These are phyloP conservation scores for Cryptococcus jaspeensis DNA, from an alignment of 1,284 basidiomycete species.

Conservation along the genomic window DNA sequence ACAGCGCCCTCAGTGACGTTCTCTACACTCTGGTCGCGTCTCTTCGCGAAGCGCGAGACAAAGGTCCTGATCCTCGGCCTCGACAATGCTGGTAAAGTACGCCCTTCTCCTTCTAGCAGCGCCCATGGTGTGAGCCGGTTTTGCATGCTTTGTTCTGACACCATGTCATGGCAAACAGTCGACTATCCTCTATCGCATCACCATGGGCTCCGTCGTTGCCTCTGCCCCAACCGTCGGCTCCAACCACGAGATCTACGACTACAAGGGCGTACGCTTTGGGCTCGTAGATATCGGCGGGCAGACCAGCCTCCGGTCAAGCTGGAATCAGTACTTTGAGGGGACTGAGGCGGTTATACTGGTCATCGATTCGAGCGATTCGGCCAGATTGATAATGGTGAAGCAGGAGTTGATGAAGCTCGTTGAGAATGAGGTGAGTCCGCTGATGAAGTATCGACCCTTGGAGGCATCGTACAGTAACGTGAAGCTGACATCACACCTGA, in stretches of 20 bases:
- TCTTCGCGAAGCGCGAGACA: conserved; percentile 54
- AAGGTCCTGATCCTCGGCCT: conserved; percentile 54
- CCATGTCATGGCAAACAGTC: conserved; percentile 28
- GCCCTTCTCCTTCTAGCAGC: not conserved
- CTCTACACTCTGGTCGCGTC: conserved; percentile 51
- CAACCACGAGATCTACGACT: conserved; percentile 53
- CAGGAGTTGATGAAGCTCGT: conserved; percentile 53
- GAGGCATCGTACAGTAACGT: not conserved
- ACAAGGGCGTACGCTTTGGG: conserved; percentile 55
- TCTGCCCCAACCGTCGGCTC: conserved; percentile 56
- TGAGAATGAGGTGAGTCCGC: conserved; percentile 45
- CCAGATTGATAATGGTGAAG: conserved; percentile 51
- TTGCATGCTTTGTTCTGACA: not conserved
- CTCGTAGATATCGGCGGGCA: conserved; percentile 56
- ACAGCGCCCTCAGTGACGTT: conserved; percentile 40
- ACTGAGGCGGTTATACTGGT: conserved; percentile 56
- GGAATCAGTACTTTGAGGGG: conserved; percentile 53
- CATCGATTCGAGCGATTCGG: conserved; percentile 55
- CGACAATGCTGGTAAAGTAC: conserved; percentile 55
- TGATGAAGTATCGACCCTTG: too few relatives aligned
- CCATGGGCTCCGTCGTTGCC: conserved; percentile 55
- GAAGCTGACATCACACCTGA: not conserved
- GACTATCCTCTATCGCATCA: conserved; percentile 56
- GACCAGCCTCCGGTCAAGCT: conserved; percentile 50
- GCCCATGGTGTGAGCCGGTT: too few relatives aligned